Conservation (phyloP, 306 rosid genomes). For the Morella rubra region DNA sequence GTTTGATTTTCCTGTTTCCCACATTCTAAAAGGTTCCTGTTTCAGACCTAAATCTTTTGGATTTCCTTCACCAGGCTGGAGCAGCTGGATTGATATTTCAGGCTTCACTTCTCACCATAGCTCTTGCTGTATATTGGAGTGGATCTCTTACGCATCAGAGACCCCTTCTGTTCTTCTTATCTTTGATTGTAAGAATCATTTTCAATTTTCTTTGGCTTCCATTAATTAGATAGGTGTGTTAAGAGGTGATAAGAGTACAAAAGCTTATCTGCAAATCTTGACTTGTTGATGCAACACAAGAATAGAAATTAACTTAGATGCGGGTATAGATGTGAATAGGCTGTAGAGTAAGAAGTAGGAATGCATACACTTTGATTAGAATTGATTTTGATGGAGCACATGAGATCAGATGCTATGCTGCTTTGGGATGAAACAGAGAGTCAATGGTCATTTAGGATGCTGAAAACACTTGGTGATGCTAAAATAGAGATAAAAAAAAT, state of each 20-base stretch:
- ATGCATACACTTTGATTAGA: background rate
- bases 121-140: conserved; percentile 83
- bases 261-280: background rate
- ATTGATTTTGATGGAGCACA: background rate
- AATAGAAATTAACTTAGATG: background rate
- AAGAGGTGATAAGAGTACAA: conserved; percentile 4
- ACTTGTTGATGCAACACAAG: background rate
- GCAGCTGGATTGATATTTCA: conserved; percentile 91
- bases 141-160: conserved; percentile 69
- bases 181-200: conserved; percentile 70
- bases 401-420: background rate
- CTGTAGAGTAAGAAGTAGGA: background rate
- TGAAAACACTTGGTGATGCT: background rate
- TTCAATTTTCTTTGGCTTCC: conserved; percentile 17
- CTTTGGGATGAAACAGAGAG: background rate
- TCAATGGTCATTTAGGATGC: background rate
- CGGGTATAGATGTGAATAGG: background rate
- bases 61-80: conserved; percentile 66
- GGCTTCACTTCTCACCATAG: conserved; percentile 83
- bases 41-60: conserved; percentile 18
- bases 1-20: conserved; percentile 11
- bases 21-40: conserved; percentile 14
- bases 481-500: background rate
- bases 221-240: conserved; percentile 15
- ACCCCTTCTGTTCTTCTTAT: conserved; percentile 74